Evolutionary conservation across 805 yeast genomes (phyloP).

Genomic region (Candida montana): DNA sequence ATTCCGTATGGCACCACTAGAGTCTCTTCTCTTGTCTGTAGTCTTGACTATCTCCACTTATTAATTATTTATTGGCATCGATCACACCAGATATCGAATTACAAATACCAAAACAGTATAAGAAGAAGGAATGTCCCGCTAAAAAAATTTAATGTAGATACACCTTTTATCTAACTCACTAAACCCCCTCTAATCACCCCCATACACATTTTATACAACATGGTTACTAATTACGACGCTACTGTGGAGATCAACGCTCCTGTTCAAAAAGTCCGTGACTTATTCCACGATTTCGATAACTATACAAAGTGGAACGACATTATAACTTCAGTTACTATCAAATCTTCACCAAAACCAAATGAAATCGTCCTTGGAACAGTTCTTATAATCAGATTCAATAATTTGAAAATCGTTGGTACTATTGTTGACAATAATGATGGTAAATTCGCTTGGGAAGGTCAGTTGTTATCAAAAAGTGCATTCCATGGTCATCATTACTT

Average conservation of each 20-base stretch:
- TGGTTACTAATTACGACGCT: too few species aligned
- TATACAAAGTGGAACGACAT: neutral
- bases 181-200: too few species aligned
- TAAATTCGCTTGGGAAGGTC: conserved; percentile 8
- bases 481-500: conserved; percentile 7
- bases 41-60: too few species aligned
- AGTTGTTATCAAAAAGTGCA: neutral
- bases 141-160: too few species aligned
- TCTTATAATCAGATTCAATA: neutral
- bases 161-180: too few species aligned
- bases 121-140: too few species aligned
- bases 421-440: neutral
- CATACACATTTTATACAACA: too few species aligned
- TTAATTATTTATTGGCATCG: too few species aligned
- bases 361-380: neutral
- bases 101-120: too few species aligned
- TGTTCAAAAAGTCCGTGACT: conserved; percentile 2
- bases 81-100: too few species aligned
- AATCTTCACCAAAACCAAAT: neutral
- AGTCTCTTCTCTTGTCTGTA: too few species aligned
- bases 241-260: conserved; percentile 1
- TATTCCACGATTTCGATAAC: neutral
- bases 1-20: too few species aligned
- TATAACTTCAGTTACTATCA: neutral
- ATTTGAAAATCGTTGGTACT: neutral